Conservation (phyloP, 2,329 filamentous ascomycete genomes). For the Karstenula rhodostoma region DNA sequence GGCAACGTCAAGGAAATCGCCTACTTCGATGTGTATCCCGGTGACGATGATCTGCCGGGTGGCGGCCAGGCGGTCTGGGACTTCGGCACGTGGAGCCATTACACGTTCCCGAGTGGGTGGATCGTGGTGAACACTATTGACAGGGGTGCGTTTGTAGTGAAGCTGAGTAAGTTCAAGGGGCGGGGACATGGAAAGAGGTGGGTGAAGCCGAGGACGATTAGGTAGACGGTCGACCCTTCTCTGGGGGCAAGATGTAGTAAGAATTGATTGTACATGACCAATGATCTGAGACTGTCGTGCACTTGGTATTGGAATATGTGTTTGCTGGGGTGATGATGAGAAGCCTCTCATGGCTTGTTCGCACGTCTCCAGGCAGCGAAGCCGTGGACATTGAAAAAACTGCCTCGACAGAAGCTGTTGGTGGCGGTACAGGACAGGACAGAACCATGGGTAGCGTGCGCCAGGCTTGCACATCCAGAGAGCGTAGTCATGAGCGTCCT, state of each 20-base stretch:
- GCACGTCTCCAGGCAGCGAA: too few species aligned
- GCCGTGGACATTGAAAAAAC: too few species aligned
- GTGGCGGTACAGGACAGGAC: too few species aligned
- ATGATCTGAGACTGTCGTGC: neutral
- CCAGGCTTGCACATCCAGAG: too few species aligned
- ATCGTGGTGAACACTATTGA: constrained; percentile 62
- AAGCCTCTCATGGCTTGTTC: neutral
- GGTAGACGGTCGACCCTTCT: neutral
- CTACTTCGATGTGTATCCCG: constrained; percentile 54
- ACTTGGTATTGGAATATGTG: neutral
- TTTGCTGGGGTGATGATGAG: neutral
- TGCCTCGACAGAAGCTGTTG: too few species aligned
- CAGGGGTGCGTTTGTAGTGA: constrained; percentile 48
- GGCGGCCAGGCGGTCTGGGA: constrained; percentile 51
- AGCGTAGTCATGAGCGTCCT: too few species aligned
- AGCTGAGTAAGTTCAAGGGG: constrained; percentile 33
- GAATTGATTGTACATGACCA: neutral
- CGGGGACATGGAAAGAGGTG: constrained; percentile 34
- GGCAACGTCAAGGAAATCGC: constrained; percentile 52
- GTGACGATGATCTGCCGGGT: constrained; percentile 46
- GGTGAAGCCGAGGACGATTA: constrained; percentile 9
- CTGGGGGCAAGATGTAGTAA: neutral
- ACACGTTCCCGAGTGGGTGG: constrained; percentile 52
- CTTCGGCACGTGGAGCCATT: constrained; percentile 54
- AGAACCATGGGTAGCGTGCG: too few species aligned